Conservation (phyloP, 306 rosid genomes). For the Macrotyloma uniflorum region DNA sequence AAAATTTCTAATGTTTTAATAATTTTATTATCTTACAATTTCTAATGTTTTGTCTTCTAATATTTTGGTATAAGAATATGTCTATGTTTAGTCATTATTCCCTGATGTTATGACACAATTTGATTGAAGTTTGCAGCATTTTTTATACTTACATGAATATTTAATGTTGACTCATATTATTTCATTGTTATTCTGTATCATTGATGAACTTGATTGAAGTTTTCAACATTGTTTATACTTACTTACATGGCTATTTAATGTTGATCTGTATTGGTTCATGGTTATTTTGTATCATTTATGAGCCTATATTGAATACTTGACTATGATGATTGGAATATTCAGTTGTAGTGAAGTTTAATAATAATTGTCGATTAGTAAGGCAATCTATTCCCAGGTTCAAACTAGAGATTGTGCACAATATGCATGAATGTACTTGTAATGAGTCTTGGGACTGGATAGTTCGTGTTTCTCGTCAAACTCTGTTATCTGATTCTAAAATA, state of each 20-base stretch:
- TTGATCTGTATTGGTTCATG: constrained; percentile 2
- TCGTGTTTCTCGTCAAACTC: background rate
- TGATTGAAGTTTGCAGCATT: background rate
- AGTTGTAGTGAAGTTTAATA: constrained; percentile 28
- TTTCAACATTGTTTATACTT: background rate
- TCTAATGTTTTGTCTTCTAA: background rate
- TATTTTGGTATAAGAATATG: background rate
- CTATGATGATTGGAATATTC: background rate
- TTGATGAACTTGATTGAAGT: background rate
- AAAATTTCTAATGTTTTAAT: background rate
- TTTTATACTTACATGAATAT: background rate
- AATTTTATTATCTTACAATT: constrained; percentile 1
- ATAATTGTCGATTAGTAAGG: constrained; percentile 2
- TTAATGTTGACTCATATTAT: background rate
- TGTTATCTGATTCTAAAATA: constrained; percentile 11
- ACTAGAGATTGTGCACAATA: background rate
- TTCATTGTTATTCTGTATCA: background rate
- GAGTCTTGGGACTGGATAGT: background rate
- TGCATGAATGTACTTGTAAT: background rate
- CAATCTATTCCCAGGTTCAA: constrained; percentile 14
- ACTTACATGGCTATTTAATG: background rate
- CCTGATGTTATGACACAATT: background rate
- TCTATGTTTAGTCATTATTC: background rate
- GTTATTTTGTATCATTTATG: background rate
- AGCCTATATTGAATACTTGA: background rate